A percentile compares a stretch with the other conserved stretches of the same genome.
These are phyloP conservation scores for Acacia crassicarpa DNA, from an alignment of 306 rosid genomes.

Conservation along the genomic window DNA sequence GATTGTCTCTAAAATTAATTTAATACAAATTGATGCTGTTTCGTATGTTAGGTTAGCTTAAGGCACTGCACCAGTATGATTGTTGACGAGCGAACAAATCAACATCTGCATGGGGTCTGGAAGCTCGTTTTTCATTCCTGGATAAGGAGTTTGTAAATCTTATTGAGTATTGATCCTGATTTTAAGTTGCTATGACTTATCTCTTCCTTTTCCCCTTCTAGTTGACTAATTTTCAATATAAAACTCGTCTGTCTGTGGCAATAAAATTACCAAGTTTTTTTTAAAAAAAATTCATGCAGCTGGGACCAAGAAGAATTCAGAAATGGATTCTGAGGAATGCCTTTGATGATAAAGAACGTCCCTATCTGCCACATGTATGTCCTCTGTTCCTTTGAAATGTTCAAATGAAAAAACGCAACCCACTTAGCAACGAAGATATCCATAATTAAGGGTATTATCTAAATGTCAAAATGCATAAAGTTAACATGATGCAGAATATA, in stretches of 20 bases:
- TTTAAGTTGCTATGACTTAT: conserved; percentile 54
- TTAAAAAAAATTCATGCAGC: conserved; percentile 30
- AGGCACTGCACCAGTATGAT: conserved; percentile 87
- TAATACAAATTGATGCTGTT: neutral
- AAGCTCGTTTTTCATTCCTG: conserved; percentile 65
- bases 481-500: conserved; percentile 41
- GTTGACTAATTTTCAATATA: neutral
- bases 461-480: neutral
- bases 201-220: neutral
- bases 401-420: conserved; percentile 7
- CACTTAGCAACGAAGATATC: neutral
- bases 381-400: neutral
- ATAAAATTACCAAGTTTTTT: conserved; percentile 6
- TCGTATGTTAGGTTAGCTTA: conserved; percentile 51
- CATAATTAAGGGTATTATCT: neutral
- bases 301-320: conserved; percentile 52
- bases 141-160: conserved; percentile 59
- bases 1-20: neutral
- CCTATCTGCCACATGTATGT: conserved; percentile 59
- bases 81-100: conserved; percentile 85
- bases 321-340: conserved; percentile 66
- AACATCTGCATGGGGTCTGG: conserved; percentile 85
- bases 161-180: conserved; percentile 72
- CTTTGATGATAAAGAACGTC: conserved; percentile 58
- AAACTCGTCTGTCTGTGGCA: neutral